Percentiles rank a stretch among this genome's conserved stretches.
These are phyloP conservation scores for Apiospora kogelbergensis DNA, from an alignment of 2,329 filamentous ascomycete species.

Conservation along the genomic window DNA sequence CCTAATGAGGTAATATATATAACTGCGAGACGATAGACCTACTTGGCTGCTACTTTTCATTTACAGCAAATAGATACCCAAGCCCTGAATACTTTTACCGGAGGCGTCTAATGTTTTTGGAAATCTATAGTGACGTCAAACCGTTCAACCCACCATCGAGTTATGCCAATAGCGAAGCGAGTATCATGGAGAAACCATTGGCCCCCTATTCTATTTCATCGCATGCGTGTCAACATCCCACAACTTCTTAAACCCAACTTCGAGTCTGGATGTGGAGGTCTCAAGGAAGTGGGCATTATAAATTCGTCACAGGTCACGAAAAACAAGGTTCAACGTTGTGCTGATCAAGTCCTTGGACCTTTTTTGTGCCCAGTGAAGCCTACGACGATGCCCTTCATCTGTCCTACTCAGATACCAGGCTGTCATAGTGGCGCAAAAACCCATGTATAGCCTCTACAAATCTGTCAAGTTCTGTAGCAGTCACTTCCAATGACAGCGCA, in stretches of 20 bases:
- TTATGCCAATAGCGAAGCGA: too few relatives aligned
- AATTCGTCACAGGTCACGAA: not conserved
- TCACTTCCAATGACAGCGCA: conserved; percentile 1
- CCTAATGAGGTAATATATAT: not conserved
- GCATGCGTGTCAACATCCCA: not conserved
- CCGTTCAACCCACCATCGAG: too few relatives aligned
- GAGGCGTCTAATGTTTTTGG: too few relatives aligned
- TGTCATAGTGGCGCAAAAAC: not conserved
- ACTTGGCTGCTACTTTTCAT: not conserved
- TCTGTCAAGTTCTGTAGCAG: not conserved
- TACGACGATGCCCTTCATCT: not conserved
- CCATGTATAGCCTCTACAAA: not conserved
- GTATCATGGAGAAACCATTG: too few relatives aligned
- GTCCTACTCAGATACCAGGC: not conserved
- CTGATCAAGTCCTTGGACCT: too few relatives aligned
- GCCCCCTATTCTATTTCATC: not conserved
- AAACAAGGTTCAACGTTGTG: too few relatives aligned
- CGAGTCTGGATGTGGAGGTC: not conserved
- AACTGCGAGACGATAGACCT: not conserved
- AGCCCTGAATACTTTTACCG: not conserved
- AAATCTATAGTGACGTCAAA: too few relatives aligned
- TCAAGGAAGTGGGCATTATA: not conserved
- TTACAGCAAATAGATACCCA: not conserved
- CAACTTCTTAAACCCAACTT: not conserved
- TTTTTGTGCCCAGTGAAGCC: not conserved